Evolutionary conservation across 257 asterid genomes (phyloP), one percentile per base, ranked within the genome.

Genomic region (Voacanga thouarsii): DNA sequence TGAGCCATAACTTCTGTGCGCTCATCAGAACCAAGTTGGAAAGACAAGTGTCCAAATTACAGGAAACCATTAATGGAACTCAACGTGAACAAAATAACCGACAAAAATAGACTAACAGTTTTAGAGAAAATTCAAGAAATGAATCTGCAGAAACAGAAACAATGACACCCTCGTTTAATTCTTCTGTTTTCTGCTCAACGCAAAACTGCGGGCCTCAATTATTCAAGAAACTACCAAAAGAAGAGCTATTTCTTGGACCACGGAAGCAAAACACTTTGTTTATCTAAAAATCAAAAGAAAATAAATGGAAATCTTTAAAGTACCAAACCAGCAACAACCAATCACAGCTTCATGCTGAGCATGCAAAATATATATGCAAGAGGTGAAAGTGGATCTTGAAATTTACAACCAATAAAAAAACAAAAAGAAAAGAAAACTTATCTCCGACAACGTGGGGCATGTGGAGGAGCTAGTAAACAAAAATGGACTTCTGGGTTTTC

Each of bases 91-190:
- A 33, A 21, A 18, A 28, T 21, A 76, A 5, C 26, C 11, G 19
- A 18, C 6, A 77, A 55, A 57, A 33, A 33, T 33, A 2, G 63
- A 18, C 53, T 24, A 23, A 50, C 39, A 10, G 39, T 10, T 23
- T 53, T 56, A 30, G 49, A 23, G 16, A 30, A 30, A 78, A 51
- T 41, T 4, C 12, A 61, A 78, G 65, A 72, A 75, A 68, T 61
- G 64, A 51, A 44, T 43, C 9, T 71, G 60, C 41, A 47, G 26
- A 30, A 77, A 26, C 41, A 23, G 14, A 55, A 26, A 41, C 21
- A 77, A 50, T 18, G 1, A 77, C 75, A 65, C 55, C 55, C 80
- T 57, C 28, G 10, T 19, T 2, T 16, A 24, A 28, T 65, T 76
- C 64, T 19, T 66, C 43, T 77, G 14, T 67, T 77, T 53, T 77